Conservation (phyloP, 2,329 filamentous ascomycete genomes). For the Diplocarpon rosae region DNA sequence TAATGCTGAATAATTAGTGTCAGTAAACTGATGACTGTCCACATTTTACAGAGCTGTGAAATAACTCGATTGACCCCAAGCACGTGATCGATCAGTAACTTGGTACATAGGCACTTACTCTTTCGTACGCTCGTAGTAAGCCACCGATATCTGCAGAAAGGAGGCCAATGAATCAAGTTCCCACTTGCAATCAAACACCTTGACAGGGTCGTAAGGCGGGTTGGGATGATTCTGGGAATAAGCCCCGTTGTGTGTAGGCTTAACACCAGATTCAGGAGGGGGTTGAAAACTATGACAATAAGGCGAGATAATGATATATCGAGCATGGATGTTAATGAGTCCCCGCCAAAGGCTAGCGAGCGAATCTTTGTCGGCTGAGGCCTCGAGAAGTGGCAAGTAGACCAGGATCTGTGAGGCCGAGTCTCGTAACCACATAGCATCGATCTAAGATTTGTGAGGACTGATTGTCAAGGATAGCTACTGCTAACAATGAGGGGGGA, state of each 20-base stretch:
- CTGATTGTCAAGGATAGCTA: not conserved
- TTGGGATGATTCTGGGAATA: slow-evolving; percentile 47
- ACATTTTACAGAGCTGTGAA: too few relatives aligned
- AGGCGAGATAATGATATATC: slow-evolving; percentile 58
- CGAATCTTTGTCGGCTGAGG: slow-evolving; percentile 42
- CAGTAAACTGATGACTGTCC: not conserved
- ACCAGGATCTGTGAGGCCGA: slow-evolving; percentile 68
- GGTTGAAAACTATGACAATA: slow-evolving; percentile 91
- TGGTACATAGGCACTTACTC: not conserved
- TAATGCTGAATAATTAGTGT: slow-evolving; percentile 33
- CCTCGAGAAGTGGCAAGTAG: slow-evolving; percentile 51
- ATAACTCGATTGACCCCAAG: too few relatives aligned
- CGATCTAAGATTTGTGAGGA: slow-evolving; percentile 31
- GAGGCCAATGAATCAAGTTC: slow-evolving; percentile 84
- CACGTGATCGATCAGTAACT: too few relatives aligned
- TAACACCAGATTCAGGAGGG: slow-evolving; percentile 60
- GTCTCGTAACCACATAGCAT: slow-evolving; percentile 85
- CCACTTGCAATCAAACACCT: slow-evolving; percentile 93
- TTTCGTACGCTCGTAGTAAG: slow-evolving; percentile 64
- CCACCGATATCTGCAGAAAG: slow-evolving; percentile 69
- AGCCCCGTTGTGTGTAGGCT: slow-evolving; percentile 49
- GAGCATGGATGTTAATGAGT: slow-evolving; percentile 58
- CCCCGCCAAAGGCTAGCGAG: slow-evolving; percentile 58
- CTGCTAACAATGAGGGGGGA: too few relatives aligned
- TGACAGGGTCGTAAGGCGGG: slow-evolving; percentile 54